Base-by-base conservation (phyloP, 2,329 filamentous ascomycete genomes). In the Pyrenophora graminea region DNA sequence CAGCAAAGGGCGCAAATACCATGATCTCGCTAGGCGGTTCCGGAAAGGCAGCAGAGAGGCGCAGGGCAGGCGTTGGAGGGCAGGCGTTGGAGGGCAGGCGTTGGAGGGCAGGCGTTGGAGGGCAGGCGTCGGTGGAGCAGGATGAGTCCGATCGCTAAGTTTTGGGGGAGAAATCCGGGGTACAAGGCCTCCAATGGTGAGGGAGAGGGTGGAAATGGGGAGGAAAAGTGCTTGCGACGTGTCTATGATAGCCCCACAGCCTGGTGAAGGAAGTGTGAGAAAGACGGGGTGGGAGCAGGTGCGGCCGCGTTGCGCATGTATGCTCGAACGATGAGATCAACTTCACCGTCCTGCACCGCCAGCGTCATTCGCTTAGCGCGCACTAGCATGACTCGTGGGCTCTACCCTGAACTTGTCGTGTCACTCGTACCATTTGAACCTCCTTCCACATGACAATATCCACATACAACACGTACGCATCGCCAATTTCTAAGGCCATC, bases 321-420 rank as follows among this genome's bases (percentile, higher is more conserved):
- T 49, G 53, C 33, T 55, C 46, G 41, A 51, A 44, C 52, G 44
- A 60, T 56, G 46, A 53, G 53, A 50, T 58, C 49, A 55, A 45
- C 45, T 47, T 48, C 53, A 53, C 46, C 41, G 25, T 12, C 34
- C 47, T 30, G 27, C 27, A 41, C 48, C 38, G 51, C 47, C 47
- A 51, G 54, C 50, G 46, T 48, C 42, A 52, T 53, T 56, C 46
- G 39, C 44, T 52, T 48, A 52, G 51, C 39, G 12, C 37, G 8
- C 19, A 33, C 42, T 37, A 40, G 30, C 55, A 58, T 60, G 57
- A 58, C 55, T 59, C 55, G 56, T 33, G 6, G 18, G 7, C 18
- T 25, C 13, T 23, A 25, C 39, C 41, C 27, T 45, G 33, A 30
- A 36, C 34, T 33, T 48, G 47, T 44, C 44, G 43, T 25, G 23